These are phyloP conservation scores for Trichoderma orchidacearum DNA, from an alignment of 495 filamentous ascomycete species.

Conservation along the genomic window DNA sequence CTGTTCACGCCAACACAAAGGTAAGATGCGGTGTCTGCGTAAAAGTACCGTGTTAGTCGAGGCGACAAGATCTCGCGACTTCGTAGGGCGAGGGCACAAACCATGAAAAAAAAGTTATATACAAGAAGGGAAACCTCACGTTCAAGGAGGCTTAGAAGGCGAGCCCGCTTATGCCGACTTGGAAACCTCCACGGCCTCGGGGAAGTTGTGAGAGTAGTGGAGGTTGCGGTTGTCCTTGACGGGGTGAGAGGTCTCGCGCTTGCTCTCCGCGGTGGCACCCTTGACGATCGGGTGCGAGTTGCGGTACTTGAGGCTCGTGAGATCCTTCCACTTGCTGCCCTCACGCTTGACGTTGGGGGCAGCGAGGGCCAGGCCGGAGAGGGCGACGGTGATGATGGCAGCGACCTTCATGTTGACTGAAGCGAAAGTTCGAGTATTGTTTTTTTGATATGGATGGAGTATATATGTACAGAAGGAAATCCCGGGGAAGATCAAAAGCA, in stretches of 20 bases:
- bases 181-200: neutral
- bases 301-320: neutral
- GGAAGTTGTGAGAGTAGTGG: neutral
- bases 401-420: neutral
- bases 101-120: neutral
- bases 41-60: neutral
- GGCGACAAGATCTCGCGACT: neutral
- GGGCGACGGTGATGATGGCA: neutral
- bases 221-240: neutral
- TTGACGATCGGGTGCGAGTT: neutral
- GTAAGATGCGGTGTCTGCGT: neutral
- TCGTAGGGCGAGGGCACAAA: neutral
- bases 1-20: neutral
- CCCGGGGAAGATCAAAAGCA: neutral
- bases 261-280: neutral
- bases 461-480: neutral
- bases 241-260: neutral
- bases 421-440: neutral
- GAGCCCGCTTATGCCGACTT: neutral
- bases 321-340: neutral
- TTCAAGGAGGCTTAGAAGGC: neutral
- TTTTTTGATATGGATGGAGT: neutral
- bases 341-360: neutral
- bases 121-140: neutral
- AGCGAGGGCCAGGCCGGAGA: neutral